Evolutionary conservation across 441 rosid genomes (phyloP), one percentile per base, ranked within the genome.

Genomic region (Euphorbia schlechtendalii): DNA sequence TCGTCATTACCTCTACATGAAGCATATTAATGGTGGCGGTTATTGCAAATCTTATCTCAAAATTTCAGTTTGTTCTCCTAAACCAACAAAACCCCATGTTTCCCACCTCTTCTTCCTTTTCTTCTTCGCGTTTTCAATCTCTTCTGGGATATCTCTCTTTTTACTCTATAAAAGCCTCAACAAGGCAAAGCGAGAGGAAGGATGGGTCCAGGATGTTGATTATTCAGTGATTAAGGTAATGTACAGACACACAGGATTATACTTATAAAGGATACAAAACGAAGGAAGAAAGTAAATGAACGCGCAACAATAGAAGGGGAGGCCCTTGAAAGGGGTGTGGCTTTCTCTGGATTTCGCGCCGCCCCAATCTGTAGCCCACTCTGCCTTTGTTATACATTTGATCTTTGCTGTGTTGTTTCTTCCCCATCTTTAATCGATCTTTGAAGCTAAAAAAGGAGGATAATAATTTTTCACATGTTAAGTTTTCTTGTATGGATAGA

Each of bases 291-390:
- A 20, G 61, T 80, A 46, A 83, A 90, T 97, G 96, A 91, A 90
- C 98, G 96, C 93, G 99, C 97, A 93, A 82, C 96, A 90, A 63
- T 88, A 89, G 87, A 86, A 90, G 52, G 97, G 97, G 48, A 94
- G 96, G 69, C 96, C 89, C 73, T 89, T 89, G 88, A 88, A 94
- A 59, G 88, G 95, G n/a, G 92, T 81, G 13, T 75, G 79, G 49
- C 67, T 63, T 64, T 89, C 92, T 77, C 81, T 94, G 63, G 91
- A 82, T 77, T 94, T 94, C 64, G 97, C 96, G n/a, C n/a, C n/a
- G n/a, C n/a, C n/a, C n/a, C n/a, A n/a, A n/a, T n/a, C n/a, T n/a
- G 96, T 94, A 65, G 96, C 96, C 99, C 96, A 93, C 75, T 90
- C 99, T 69, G 91, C 90, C 73, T 84, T 89, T 60, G 97, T 93